Evolutionary conservation across 2,329 filamentous ascomycete species (phyloP).

Genomic region (Botrytis hyacinthi): DNA sequence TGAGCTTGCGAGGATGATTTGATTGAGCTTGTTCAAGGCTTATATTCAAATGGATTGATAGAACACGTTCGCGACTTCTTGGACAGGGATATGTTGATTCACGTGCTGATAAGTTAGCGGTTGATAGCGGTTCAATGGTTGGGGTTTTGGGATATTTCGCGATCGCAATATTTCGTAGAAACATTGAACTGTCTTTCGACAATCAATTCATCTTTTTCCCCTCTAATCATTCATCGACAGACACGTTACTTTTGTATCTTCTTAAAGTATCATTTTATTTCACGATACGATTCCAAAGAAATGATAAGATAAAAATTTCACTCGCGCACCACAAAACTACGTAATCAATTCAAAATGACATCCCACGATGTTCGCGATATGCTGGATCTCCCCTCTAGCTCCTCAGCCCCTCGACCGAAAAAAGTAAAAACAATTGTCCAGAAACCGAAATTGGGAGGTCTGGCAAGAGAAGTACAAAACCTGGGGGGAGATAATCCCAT

Average conservation of each 20-base stretch:
- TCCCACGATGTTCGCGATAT: constrained; percentile 85
- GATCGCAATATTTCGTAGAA: not conserved
- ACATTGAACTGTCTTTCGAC: not conserved
- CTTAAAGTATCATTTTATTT: not conserved
- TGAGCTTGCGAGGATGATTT: not conserved
- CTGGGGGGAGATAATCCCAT: constrained; percentile 66
- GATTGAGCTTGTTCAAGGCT: constrained; percentile 2
- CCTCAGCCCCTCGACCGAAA: constrained; percentile 62
- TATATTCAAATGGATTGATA: constrained; percentile 13
- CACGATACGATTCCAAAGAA: constrained; percentile 4
- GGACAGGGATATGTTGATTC: not conserved
- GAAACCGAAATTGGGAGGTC: constrained; percentile 58
- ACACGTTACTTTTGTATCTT: not conserved
- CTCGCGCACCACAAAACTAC: not conserved
- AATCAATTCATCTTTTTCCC: constrained; percentile 4
- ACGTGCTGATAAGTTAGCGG: constrained; percentile 20
- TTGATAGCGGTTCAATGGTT: not conserved
- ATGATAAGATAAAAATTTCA: not conserved
- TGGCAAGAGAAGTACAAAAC: constrained; percentile 65
- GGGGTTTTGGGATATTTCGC: constrained; percentile 10
- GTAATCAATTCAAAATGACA: constrained; percentile 52
- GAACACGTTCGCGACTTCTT: constrained; percentile 23
- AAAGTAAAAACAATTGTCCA: constrained; percentile 68
- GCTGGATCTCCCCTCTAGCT: constrained; percentile 68
- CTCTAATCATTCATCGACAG: constrained; percentile 8